A percentile compares a stretch with the other conserved stretches of the same genome.
Conservation (phyloP, 2,329 filamentous ascomycete species). For the Juglanconis sp. region DNA sequence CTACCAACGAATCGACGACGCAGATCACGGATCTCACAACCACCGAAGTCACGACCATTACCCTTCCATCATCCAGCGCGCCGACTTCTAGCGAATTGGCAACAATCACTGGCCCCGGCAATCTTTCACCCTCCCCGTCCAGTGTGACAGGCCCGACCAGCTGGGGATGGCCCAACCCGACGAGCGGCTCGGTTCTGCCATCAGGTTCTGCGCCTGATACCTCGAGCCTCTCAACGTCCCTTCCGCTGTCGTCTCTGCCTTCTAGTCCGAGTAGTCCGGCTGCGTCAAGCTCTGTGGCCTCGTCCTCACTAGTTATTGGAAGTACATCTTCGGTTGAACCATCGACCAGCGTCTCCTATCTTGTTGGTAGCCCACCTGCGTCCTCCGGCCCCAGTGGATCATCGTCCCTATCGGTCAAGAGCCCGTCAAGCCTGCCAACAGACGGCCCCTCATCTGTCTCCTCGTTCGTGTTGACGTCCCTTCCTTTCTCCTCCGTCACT, state of each 20-base stretch:
- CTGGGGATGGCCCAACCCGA: not conserved
- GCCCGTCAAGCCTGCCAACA: not conserved
- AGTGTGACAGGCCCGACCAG: not conserved
- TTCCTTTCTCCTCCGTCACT: not conserved
- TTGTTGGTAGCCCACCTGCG: not conserved
- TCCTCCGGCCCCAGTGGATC: not conserved
- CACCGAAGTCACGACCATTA: constrained; percentile 3
- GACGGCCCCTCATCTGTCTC: not conserved
- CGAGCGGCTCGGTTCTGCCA: not conserved
- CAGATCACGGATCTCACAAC: constrained; percentile 13
- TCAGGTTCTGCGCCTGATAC: not conserved
- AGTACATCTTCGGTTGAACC: not conserved
- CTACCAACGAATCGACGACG: constrained; percentile 15
- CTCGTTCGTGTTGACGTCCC: not conserved
- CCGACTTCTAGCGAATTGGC: not conserved
- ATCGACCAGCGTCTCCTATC: not conserved
- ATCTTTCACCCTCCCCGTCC: not conserved
- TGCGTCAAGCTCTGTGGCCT: not conserved
- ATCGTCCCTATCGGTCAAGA: not conserved
- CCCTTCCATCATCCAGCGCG: not conserved
- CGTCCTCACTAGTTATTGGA: not conserved
- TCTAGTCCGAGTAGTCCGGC: not conserved
- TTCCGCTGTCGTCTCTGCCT: not conserved
- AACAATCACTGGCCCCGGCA: not conserved
- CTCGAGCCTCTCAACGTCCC: not conserved